Base-by-base conservation (phyloP, 495 filamentous ascomycete species). In the Lasiosphaeris hirsuta region DNA sequence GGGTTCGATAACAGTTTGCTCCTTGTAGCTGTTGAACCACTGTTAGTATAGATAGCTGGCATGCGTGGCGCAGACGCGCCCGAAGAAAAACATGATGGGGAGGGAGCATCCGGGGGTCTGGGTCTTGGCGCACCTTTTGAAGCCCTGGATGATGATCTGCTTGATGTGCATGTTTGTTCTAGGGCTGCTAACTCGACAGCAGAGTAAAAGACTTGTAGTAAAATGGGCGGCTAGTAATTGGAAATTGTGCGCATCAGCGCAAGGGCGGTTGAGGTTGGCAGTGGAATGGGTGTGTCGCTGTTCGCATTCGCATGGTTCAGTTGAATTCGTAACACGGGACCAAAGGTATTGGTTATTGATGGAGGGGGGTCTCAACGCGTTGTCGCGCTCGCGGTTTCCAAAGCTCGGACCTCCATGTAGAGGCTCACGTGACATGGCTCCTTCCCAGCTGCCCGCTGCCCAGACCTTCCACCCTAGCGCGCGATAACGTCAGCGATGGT, bases 121-220 rank as follows among this genome's bases (percentile, higher is more conserved):
- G 47, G 54, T 41, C 56, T 52, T 52, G 51, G 46, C 76, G 54
- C 72, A 96, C 93, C 93, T 96, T 78, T 97, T 97, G 78, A 99
- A 99, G 82, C 94, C 94, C 68, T 99, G 94, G 67, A 99, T 97
- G 74, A 97, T 99, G 69, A 99, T 96, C 79, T 99, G 94, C 74
- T 97, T 97, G 83, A 99, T 97, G 77, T 95, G 91, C 91, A 97
- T 96, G 70, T 73, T 84, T 75, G 67, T 66, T 57, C 52, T 60
- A 54, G 59, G 34, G 65, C 64, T 63, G 66, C 63, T 68, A 49
- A 53, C 57, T 61, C 58, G 68, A 70, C 68, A 67, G 64, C 66
- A 37, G 59, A 63, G 56, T 62, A 36, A 44, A 47, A 51, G 53
- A 17, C 23, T 38, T 15, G 38, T 54, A 17, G 30, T 48, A 35